Evolutionary conservation across 2,329 filamentous ascomycete genomes (phyloP).

Genomic region (Aureobasidium sp.): DNA sequence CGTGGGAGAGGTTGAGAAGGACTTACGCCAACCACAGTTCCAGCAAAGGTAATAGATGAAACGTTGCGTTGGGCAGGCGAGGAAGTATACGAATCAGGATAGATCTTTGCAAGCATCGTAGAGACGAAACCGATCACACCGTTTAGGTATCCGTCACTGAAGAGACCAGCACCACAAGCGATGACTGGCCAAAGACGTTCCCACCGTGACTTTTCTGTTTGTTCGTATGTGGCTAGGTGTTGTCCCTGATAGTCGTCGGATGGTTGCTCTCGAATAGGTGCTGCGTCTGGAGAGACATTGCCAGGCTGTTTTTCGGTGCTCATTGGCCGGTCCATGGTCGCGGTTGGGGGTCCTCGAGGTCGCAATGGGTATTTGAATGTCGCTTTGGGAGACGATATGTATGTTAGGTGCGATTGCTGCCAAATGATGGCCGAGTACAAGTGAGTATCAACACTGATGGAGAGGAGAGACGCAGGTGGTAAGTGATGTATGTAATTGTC

Average conservation of each 20-base stretch:
- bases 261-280: constrained; percentile 12
- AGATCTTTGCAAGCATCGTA: constrained; percentile 76
- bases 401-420: background rate
- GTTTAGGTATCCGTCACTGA: constrained; percentile 94
- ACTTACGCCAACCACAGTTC: constrained; percentile 71
- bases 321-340: background rate
- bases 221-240: background rate
- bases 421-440: background rate
- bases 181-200: constrained; percentile 77
- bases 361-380: constrained; percentile 6
- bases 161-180: constrained; percentile 89
- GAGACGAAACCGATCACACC: constrained; percentile 91
- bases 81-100: constrained; percentile 71
- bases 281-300: background rate
- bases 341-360: background rate
- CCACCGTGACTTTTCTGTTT: constrained; percentile 35
- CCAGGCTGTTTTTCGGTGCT: constrained; percentile 11
- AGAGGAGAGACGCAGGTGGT: background rate
- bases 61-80: constrained; percentile 79
- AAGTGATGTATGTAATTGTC: background rate
- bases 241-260: background rate
- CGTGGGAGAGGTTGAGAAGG: constrained; percentile 34
- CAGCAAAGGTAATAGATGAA: constrained; percentile 83
- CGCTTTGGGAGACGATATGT: background rate
- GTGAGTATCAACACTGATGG: background rate